Percentiles rank a stretch among this genome's conserved stretches.
These are phyloP conservation scores for Penicillium psychrofluorescens DNA, from an alignment of 495 filamentous ascomycete species.

Conservation along the genomic window DNA sequence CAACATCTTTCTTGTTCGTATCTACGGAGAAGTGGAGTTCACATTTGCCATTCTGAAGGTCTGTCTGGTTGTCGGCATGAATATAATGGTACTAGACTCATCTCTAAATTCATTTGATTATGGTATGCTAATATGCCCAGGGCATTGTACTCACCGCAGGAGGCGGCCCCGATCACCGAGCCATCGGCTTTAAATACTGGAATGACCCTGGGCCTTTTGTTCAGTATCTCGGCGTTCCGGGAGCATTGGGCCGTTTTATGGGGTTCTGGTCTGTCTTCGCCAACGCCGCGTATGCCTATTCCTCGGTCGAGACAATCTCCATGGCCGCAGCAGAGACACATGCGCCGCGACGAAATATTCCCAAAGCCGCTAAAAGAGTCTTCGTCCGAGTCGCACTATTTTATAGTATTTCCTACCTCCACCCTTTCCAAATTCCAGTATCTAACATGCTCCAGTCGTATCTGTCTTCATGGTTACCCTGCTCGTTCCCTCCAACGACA, in stretches of 20 bases:
- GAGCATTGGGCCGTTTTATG: conserved; percentile 45
- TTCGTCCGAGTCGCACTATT: conserved; percentile 67
- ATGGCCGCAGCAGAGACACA: conserved; percentile 51
- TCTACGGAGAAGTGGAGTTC: conserved; percentile 40
- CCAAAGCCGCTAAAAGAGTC: conserved; percentile 62
- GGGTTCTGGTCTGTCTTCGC: conserved; percentile 64
- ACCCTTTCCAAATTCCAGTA: background rate
- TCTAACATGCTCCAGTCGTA: conserved; percentile 2
- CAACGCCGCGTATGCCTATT: conserved; percentile 65
- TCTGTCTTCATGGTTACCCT: conserved; percentile 46
- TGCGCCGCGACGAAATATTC: conserved; percentile 63
- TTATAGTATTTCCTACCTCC: conserved; percentile 38
- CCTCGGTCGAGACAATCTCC: conserved; percentile 62
- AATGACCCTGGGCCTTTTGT: conserved; percentile 12
- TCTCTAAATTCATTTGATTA: too few relatives aligned
- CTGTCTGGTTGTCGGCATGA: conserved; percentile 35
- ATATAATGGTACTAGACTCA: conserved; percentile 23
- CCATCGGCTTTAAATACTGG: conserved; percentile 13
- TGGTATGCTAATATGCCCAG: too few relatives aligned
- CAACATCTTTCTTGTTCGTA: conserved; percentile 27
- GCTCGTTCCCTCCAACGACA: conserved; percentile 45
- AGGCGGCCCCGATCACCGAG: conserved; percentile 7
- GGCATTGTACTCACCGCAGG: conserved; percentile 33
- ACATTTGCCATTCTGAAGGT: conserved; percentile 32
- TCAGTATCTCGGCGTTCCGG: conserved; percentile 8